Percentiles rank a stretch among this genome's conserved stretches.
Conservation (phyloP, 345 rosid genomes). For the Eucalyptus sp. region DNA sequence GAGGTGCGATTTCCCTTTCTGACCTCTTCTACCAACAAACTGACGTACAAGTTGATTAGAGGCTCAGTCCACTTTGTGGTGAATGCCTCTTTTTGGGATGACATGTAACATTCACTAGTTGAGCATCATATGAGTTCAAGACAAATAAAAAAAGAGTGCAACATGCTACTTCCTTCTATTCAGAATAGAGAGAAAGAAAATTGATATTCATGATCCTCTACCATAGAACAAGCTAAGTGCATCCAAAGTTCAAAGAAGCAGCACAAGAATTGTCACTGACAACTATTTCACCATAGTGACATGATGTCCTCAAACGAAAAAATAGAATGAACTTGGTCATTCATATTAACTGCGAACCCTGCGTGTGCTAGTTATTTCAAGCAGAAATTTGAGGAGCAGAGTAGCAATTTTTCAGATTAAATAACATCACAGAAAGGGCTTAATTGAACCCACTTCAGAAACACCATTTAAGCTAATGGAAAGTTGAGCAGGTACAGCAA, state of each 20-base stretch:
- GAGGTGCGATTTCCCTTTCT: too few relatives aligned
- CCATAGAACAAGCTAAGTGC: not conserved
- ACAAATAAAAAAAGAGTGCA: too few relatives aligned
- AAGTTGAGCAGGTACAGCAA: not conserved
- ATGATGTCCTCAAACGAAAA: not conserved
- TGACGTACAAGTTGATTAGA: too few relatives aligned
- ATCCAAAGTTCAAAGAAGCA: not conserved
- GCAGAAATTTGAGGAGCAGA: not conserved
- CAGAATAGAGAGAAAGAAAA: not conserved
- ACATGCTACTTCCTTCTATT: too few relatives aligned
- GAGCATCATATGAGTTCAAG: too few relatives aligned
- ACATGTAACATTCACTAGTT: too few relatives aligned
- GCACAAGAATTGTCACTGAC: not conserved
- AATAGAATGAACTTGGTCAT: not conserved
- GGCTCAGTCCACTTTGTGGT: too few relatives aligned
- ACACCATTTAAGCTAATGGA: not conserved
- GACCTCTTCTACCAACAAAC: too few relatives aligned
- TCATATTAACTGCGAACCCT: not conserved
- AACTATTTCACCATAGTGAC: not conserved
- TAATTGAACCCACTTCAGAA: not conserved
- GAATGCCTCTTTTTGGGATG: too few relatives aligned
- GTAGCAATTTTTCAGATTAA: not conserved
- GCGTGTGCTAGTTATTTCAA: not conserved
- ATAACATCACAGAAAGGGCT: not conserved
- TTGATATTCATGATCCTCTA: not conserved